Evolutionary conservation across 495 filamentous ascomycete genomes (phyloP), one percentile per base, ranked within the genome.

Genomic region (Wilcoxina mikolae): DNA sequence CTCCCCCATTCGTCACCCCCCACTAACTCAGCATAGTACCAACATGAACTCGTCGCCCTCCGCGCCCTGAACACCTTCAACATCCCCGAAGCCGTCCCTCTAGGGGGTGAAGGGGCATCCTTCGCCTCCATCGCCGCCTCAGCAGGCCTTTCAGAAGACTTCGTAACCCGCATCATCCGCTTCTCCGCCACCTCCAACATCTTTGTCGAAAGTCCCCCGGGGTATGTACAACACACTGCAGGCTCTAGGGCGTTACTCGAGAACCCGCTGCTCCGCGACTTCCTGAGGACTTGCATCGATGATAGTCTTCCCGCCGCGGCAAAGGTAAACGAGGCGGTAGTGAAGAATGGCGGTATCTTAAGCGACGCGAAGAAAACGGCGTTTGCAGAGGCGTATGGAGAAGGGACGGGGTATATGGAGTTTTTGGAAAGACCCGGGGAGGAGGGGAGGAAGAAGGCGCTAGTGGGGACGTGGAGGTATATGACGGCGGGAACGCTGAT

Each of bases 221-320:
- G 49, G 3, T 42, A 38, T 35, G 27, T 53, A 18, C 24, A 25
- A 3, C 54, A 56, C 33, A 56, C 54, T 12, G 43, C 43, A 3
- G 43, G 15, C 24, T 46, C 43, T 7, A 25, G 17, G 12, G 43
- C 43, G 43, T 12, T 46, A 22, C 12, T 25, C 20, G 35, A 39
- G 4, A 39, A 39, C 35, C 35, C 12, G 15, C 12, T 12, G 20
- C 15, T 39, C 12, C 35, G 35, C 20, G 12, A 39, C 12, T 39
- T 39, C 35, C 20, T 39, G 35, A 18, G 35, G 15, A 18, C 20
- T 18, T 15, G 15, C 12, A 15, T 18, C 35, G 35, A 39, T 39
- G 35, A 39, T 3, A 18, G 15, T 15, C 20, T 15, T 18, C 12
- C 15, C 12, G 35, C 35, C 20, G 15, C 35, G 12, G 35, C 35